Evolutionary conservation across 805 yeast species (phyloP).

Genomic region (Myxozyma sirexii): DNA sequence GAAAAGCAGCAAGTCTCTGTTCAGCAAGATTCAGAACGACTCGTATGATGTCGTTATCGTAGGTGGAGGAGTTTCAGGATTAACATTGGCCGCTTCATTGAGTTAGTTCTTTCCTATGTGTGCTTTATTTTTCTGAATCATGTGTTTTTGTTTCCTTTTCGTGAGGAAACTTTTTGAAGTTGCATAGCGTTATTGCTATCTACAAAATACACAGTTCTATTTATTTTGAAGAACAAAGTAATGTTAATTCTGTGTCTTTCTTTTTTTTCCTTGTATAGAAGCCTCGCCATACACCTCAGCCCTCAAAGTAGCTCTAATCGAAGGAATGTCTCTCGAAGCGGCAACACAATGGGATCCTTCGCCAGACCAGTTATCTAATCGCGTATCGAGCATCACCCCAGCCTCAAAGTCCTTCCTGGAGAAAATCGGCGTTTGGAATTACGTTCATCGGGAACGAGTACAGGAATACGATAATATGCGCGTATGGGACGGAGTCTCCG

Average conservation of each 20-base stretch:
- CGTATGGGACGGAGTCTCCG: conserved; percentile 83
- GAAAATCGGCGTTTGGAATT: conserved; percentile 74
- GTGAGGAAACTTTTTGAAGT: background rate
- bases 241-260: background rate
- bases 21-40: conserved; percentile 2
- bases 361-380: conserved; percentile 63
- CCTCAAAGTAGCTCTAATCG: conserved; percentile 69
- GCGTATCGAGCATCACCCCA: conserved; percentile 87
- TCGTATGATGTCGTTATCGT: conserved; percentile 73
- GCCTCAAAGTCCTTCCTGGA: conserved; percentile 49
- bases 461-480: conserved; percentile 78
- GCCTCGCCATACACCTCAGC: conserved; percentile 62
- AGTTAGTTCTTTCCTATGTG: conserved; percentile 26
- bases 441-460: conserved; percentile 67
- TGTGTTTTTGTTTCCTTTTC: too few relatives aligned
- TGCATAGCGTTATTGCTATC: background rate
- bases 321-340: conserved; percentile 62
- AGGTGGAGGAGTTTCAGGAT: conserved; percentile 98
- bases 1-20: background rate
- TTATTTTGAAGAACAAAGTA: background rate
- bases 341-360: conserved; percentile 52
- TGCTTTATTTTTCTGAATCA: background rate
- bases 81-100: conserved; percentile 80
- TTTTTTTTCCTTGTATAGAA: conserved; percentile 42
- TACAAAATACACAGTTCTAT: background rate